These are phyloP conservation scores for Pseudozyma sp. DNA, from an alignment of 1,284 basidiomycete genomes.

Conservation along the genomic window DNA sequence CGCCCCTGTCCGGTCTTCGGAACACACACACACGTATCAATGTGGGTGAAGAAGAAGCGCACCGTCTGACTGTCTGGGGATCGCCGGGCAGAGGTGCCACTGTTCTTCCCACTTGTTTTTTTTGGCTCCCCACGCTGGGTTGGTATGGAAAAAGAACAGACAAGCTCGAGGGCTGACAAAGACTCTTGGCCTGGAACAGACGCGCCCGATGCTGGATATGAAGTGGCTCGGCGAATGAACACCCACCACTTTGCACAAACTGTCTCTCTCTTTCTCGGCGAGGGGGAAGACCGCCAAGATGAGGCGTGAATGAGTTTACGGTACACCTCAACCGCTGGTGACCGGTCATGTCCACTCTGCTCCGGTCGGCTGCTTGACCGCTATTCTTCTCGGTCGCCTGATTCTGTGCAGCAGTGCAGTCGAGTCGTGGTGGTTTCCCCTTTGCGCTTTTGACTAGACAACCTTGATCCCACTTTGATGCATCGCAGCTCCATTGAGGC, in stretches of 20 bases:
- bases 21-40: background rate
- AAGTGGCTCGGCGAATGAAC: slow-evolving; percentile 9
- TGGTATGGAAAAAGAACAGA: background rate
- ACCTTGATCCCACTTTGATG: slow-evolving; percentile 7
- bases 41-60: background rate
- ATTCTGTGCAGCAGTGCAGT: background rate
- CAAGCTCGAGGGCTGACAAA: slow-evolving; percentile 16
- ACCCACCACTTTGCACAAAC: slow-evolving; percentile 3
- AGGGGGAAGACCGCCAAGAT: background rate
- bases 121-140: background rate
- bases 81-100: background rate
- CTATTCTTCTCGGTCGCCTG: background rate
- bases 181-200: background rate
- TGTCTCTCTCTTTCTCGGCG: slow-evolving; percentile 1
- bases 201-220: background rate
- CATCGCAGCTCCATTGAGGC: slow-evolving; percentile 3
- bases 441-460: background rate
- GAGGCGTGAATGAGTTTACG: background rate
- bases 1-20: slow-evolving; percentile 12
- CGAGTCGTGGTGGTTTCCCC: background rate
- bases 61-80: background rate
- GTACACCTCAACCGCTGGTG: slow-evolving; percentile 4
- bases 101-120: background rate
- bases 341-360: slow-evolving; percentile 32
- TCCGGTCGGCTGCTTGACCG: background rate